These are phyloP conservation scores for Ailanthus altissimus DNA, from an alignment of 345 rosid genomes.

Conservation along the genomic window DNA sequence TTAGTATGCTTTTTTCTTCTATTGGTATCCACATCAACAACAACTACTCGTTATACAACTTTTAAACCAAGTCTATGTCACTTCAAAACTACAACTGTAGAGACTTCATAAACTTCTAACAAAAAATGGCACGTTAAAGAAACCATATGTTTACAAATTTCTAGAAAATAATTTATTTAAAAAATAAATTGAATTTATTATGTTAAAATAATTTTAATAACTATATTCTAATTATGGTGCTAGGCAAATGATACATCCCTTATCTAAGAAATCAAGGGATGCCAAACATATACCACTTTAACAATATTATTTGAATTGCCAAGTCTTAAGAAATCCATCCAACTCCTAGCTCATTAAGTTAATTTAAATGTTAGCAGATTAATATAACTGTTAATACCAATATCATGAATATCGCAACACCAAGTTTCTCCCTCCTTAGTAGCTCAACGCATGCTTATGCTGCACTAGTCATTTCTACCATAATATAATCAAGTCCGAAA, in stretches of 20 bases:
- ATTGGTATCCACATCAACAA: not conserved
- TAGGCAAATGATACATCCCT: not conserved
- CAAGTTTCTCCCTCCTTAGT: conserved; percentile 83
- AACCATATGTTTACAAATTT: conserved; percentile 8
- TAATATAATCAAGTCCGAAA: conserved; percentile 86
- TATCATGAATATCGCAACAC: conserved; percentile 95
- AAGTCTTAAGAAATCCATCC: not conserved
- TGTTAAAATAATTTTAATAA: too few relatives aligned
- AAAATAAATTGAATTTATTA: too few relatives aligned
- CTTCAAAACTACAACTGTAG: not conserved
- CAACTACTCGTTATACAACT: not conserved
- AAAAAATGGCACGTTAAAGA: conserved; percentile 2
- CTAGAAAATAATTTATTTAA: too few relatives aligned
- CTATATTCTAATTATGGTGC: not conserved
- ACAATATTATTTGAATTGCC: not conserved
- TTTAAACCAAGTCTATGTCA: not conserved
- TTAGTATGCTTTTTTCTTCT: not conserved
- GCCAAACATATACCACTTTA: not conserved
- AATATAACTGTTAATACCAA: conserved; percentile 52
- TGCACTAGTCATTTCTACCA: conserved; percentile 89
- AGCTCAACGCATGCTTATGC: conserved; percentile 95
- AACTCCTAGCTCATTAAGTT: conserved; percentile 1
- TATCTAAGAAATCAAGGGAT: not conserved
- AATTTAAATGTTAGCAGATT: not conserved
- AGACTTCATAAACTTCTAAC: not conserved